Conservation (phyloP, 2,329 filamentous ascomycete genomes). For the Ophiostoma sp. region DNA sequence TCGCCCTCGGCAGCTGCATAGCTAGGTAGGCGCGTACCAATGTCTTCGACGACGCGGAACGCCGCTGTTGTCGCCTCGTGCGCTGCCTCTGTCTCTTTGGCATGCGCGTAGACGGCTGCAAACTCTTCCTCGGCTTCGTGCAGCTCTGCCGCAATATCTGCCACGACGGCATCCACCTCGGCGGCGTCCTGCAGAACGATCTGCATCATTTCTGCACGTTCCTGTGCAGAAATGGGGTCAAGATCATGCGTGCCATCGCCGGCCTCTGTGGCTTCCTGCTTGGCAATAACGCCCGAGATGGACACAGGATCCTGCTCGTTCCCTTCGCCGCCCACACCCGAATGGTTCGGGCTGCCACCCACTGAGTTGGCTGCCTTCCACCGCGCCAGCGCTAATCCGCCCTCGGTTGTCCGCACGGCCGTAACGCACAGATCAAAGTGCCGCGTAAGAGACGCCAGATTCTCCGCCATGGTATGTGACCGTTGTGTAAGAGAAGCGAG, state of each 20-base stretch:
- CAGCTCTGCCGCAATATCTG: conserved; percentile 68
- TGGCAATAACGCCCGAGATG: conserved; percentile 60
- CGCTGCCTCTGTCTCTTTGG: conserved; percentile 49
- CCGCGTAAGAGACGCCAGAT: conserved; percentile 71
- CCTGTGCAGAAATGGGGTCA: conserved; percentile 67
- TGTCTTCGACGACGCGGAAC: conserved; percentile 60
- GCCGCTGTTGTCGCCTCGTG: conserved; percentile 57
- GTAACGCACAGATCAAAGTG: conserved; percentile 94
- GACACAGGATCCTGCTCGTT: conserved; percentile 43
- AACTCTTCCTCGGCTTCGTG: conserved; percentile 71
- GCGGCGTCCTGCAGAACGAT: conserved; percentile 69
- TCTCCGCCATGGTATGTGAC: conserved; percentile 74
- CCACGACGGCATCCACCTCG: conserved; percentile 61
- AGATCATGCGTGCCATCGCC: conserved; percentile 32
- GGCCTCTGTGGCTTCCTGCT: conserved; percentile 35
- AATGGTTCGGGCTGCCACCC: conserved; percentile 43
- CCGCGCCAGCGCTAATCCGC: conserved; percentile 63
- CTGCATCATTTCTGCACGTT: conserved; percentile 74
- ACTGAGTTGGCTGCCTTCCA: conserved; percentile 54
- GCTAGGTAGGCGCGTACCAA: conserved; percentile 59
- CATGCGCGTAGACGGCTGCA: conserved; percentile 56
- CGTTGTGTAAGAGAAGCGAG: conserved; percentile 63
- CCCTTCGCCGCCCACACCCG: background rate
- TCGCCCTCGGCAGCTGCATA: conserved; percentile 61
- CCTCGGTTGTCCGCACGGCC: conserved; percentile 84